phyloP scores from a whole-genome alignment of 176 grass and related monocot species.

The Raddia distichophylla region DNA sequence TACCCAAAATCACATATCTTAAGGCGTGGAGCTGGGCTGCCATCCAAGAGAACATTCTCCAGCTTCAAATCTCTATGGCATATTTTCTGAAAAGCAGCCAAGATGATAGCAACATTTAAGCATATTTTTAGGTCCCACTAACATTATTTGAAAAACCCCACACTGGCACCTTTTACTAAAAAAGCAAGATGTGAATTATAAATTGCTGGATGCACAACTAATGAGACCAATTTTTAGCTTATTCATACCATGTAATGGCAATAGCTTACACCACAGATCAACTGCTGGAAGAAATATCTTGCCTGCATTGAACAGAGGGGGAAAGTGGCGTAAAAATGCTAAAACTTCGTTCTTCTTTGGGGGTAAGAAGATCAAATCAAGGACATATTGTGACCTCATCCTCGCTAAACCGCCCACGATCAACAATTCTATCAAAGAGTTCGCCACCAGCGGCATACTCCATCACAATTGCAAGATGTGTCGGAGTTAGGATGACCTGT shows the following conservation, averaged over 20 bases:
- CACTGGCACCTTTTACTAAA: constrained; percentile 31
- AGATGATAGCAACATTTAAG: constrained; percentile 40
- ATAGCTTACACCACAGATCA: constrained; percentile 78
- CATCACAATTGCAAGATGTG: constrained; percentile 78
- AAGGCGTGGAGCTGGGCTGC: constrained; percentile 59
- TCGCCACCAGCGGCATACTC: constrained; percentile 75
- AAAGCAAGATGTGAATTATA: constrained; percentile 40
- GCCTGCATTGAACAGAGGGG: constrained; percentile 44
- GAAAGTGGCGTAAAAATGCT: neutral
- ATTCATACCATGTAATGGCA: constrained; percentile 71
- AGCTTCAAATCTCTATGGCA: constrained; percentile 89
- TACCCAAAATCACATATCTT: constrained; percentile 94
- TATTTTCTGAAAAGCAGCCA: constrained; percentile 70
- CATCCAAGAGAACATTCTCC: constrained; percentile 80
- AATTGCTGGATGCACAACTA: neutral
- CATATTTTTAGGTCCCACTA: constrained; percentile 43
- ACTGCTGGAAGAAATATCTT: constrained; percentile 89
- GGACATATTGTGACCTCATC: constrained; percentile 54
- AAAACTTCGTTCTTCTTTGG: neutral
- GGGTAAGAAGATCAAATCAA: neutral
- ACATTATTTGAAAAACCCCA: constrained; percentile 43
- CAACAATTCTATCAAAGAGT: constrained; percentile 68
- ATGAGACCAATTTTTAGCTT: constrained; percentile 30
- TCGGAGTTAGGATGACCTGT: constrained; percentile 73
- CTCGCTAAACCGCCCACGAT: constrained; percentile 65